Base-by-base conservation (phyloP, 441 rosid genomes). In the Melastoma candidum region DNA sequence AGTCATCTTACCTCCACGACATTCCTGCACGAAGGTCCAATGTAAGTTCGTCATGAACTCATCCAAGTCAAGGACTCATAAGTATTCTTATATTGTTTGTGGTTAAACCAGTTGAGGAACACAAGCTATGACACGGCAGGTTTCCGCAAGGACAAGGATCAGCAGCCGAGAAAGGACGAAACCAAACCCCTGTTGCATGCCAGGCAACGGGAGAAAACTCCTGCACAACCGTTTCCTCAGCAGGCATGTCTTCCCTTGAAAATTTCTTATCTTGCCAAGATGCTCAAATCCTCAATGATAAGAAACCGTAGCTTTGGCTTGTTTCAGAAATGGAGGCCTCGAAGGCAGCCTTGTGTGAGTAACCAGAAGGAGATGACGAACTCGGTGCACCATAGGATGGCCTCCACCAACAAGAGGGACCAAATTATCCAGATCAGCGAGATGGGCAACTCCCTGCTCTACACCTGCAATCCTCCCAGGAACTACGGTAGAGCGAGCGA, bases 351-450 rank as follows among this genome's bases (percentile, higher is more conserved):
- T 8, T 80, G 95, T 11, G 64, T 66, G 8, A 83, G 87, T 44
- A 74, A 64, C 41, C 83, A 73, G 50, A 71, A 67, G 1, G 86
- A 76, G 69, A 65, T 68, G 12, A 73, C 68, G 32, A 79, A 83
- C 63, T 80, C 84, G 95, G 84, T 84, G 26, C 82, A 82, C 66
- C 75, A 75, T 11, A 77, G 87, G 95, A 75, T 74, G 72, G 82
- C 89, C 58, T 88, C 97, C 11, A 76, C 79, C 47, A 95, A 90
- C 64, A 77, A 79, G 44, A 79, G 87, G 58, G 83, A 77, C 45
- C 69, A 77, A 0, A 75, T 29, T 7, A 29, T 81, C 61, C 85
- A 85, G 78, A 88, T 95, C 3, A 94, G 82, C 7, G 92, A 92
- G 68, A 78, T 85, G 10, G 97, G 88, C 49, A 79, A 81, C 17